Conservation (phyloP, 2,329 filamentous ascomycete genomes). For the Pseudocercospora musae region DNA sequence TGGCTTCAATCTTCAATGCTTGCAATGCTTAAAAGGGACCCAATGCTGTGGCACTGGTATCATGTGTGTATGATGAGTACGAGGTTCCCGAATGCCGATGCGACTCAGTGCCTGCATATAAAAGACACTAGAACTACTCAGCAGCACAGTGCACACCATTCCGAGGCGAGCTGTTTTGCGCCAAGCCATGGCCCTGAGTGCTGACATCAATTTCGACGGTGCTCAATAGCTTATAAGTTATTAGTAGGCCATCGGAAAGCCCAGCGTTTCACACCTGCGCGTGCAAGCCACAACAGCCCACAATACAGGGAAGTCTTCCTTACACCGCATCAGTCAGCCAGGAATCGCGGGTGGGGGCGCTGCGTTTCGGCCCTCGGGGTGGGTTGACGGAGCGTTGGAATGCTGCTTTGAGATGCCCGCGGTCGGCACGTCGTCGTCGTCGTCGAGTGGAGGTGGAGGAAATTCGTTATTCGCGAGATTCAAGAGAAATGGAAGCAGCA, state of each 20-base stretch:
- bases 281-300: background rate
- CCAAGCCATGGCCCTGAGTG: background rate
- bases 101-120: background rate
- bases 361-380: background rate
- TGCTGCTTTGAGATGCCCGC: conserved; percentile 1
- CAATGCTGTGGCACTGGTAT: background rate
- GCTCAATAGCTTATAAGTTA: too few species aligned
- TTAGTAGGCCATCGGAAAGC: background rate
- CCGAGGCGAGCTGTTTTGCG: background rate
- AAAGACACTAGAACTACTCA: background rate
- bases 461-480: conserved; percentile 2
- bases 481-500: conserved; percentile 2
- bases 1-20: background rate
- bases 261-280: conserved; percentile 4
- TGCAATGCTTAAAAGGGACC: background rate
- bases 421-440: background rate
- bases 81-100: background rate
- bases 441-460: background rate
- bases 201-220: background rate
- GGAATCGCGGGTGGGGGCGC: background rate
- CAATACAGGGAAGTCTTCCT: background rate
- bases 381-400: background rate
- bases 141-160: background rate
- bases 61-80: background rate
- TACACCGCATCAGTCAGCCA: conserved; percentile 1